These are phyloP conservation scores for Hypoxylon sp. DNA, from an alignment of 2,329 filamentous ascomycete species.

Conservation along the genomic window DNA sequence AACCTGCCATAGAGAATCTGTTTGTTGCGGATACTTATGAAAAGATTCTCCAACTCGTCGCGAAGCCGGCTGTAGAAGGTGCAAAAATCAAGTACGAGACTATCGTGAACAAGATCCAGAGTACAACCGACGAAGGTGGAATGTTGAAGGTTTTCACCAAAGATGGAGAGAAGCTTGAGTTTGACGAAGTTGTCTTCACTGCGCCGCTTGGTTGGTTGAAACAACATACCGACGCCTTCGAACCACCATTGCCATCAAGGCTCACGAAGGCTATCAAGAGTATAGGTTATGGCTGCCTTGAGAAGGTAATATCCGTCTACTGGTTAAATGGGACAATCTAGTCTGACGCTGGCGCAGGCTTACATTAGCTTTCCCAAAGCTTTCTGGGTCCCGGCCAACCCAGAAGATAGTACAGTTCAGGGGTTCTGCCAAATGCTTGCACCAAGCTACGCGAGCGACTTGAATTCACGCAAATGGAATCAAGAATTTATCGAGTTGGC, in stretches of 20 bases:
- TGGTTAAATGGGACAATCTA: conserved; percentile 33
- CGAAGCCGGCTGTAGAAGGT: conserved; percentile 68
- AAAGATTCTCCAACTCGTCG: conserved; percentile 70
- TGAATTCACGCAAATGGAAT: conserved; percentile 77
- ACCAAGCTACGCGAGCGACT: conserved; percentile 74
- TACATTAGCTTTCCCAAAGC: conserved; percentile 80
- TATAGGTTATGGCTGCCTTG: conserved; percentile 78
- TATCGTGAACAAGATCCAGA: conserved; percentile 62
- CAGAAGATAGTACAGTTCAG: conserved; percentile 62
- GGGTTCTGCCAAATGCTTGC: conserved; percentile 84
- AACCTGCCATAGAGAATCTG: conserved; percentile 65
- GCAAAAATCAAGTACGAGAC: conserved; percentile 69
- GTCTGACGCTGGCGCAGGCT: conserved; percentile 53
- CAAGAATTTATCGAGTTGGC: conserved; percentile 85
- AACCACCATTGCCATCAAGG: conserved; percentile 70
- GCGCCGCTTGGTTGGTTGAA: conserved; percentile 79
- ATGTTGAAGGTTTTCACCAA: conserved; percentile 63
- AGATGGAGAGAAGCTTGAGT: conserved; percentile 63
- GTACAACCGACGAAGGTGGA: conserved; percentile 50
- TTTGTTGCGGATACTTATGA: conserved; percentile 73
- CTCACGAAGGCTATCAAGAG: conserved; percentile 73
- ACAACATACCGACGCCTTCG: conserved; percentile 69
- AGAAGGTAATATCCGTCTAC: conserved; percentile 67
- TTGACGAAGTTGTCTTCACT: conserved; percentile 79
- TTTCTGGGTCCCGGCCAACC: conserved; percentile 75